Evolutionary conservation across 768 basidiomycete genomes (phyloP).

Genomic region (Suillus weaverae): DNA sequence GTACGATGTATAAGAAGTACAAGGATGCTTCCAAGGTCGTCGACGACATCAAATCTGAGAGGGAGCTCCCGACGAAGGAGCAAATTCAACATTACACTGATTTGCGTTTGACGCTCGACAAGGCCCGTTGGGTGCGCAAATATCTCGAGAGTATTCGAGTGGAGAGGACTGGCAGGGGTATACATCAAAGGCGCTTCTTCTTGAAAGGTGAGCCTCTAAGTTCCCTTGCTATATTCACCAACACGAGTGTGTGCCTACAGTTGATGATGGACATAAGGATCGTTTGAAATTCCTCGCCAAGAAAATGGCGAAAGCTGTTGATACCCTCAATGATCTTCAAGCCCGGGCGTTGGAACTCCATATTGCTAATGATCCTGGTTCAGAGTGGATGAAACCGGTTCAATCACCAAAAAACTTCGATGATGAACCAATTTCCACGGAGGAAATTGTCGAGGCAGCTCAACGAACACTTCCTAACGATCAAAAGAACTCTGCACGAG

Average conservation of each 20-base stretch:
- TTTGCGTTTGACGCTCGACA: slow-evolving; percentile 17
- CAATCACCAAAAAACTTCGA: neutral
- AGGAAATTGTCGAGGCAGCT: slow-evolving; percentile 3
- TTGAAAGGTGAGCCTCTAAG: slow-evolving; percentile 25
- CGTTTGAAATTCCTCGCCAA: slow-evolving; percentile 30
- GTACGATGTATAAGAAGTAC: slow-evolving; percentile 24
- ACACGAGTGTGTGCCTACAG: slow-evolving; percentile 11
- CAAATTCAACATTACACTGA: slow-evolving; percentile 17
- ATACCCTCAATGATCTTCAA: slow-evolving; percentile 21
- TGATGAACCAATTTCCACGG: neutral
- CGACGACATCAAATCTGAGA: slow-evolving; percentile 16
- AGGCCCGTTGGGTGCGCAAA: slow-evolving; percentile 21
- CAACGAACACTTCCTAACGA: neutral
- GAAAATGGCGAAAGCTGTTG: slow-evolving; percentile 28
- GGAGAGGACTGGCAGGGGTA: slow-evolving; percentile 30
- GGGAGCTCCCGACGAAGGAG: slow-evolving; percentile 19
- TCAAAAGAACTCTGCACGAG: neutral
- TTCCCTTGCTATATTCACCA: neutral
- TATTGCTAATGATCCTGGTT: slow-evolving; percentile 5
- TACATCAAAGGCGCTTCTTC: slow-evolving; percentile 35
- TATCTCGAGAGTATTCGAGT: slow-evolving; percentile 35
- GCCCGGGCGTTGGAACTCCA: slow-evolving; percentile 19
- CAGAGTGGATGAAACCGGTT: slow-evolving; percentile 2
- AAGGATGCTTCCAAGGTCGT: slow-evolving; percentile 29
- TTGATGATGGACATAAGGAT: slow-evolving; percentile 30